Percentiles rank a stretch among this genome's conserved stretches.
phyloP scores from a whole-genome alignment of 2,329 filamentous ascomycete species.

The Fusarium armeniacum region DNA sequence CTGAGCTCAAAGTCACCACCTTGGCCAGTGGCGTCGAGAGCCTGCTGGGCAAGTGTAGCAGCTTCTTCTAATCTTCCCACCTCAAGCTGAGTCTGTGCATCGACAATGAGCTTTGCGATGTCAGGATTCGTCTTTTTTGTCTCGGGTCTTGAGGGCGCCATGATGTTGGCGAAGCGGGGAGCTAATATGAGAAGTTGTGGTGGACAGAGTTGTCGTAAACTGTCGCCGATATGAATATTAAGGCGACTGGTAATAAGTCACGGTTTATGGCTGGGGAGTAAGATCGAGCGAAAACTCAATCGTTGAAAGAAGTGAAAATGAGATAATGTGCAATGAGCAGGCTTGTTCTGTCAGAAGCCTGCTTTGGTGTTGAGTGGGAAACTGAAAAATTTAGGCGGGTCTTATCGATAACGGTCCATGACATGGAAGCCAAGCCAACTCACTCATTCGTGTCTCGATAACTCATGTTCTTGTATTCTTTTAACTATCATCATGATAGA shows the following conservation, averaged over 20 bases:
- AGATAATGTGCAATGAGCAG: conserved; percentile 16
- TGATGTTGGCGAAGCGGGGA: conserved; percentile 44
- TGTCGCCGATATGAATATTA: not conserved
- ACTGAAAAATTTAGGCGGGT: conserved; percentile 51
- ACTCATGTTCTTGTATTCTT: not conserved
- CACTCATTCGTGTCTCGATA: conserved; percentile 1
- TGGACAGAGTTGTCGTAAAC: not conserved
- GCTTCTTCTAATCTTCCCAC: conserved; percentile 60
- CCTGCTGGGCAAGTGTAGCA: conserved; percentile 58
- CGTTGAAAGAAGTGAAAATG: conserved; percentile 13
- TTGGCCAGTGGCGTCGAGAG: conserved; percentile 60
- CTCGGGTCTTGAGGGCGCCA: conserved; percentile 60
- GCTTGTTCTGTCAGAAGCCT: conserved; percentile 40
- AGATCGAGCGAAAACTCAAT: not conserved
- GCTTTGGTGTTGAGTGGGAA: conserved; percentile 45
- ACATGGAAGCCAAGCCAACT: not conserved
- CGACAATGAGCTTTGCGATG: conserved; percentile 53
- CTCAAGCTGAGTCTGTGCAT: conserved; percentile 60
- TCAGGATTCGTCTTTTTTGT: conserved; percentile 56
- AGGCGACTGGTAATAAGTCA: not conserved
- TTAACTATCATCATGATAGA: not conserved
- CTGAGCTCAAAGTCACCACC: conserved; percentile 69
- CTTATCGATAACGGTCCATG: conserved; percentile 52
- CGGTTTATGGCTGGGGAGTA: not conserved
- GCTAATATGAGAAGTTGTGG: conserved; percentile 11